Evolutionary conservation across 495 filamentous ascomycete species (phyloP).

Genomic region (Hypoxylon perforatum): DNA sequence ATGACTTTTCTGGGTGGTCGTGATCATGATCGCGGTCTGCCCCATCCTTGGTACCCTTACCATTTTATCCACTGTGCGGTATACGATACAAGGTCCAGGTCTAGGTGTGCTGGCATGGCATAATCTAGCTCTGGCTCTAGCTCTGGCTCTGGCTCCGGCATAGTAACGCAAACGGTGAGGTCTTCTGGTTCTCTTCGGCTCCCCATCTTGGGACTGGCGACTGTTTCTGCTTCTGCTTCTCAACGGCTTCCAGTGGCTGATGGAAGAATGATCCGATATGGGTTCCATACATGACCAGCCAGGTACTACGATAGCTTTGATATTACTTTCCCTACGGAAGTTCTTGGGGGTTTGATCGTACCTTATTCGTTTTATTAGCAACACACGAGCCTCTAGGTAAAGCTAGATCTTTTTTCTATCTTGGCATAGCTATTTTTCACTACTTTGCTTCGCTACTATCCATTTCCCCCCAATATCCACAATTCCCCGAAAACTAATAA

Average conservation of each 20-base stretch:
- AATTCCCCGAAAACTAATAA: slow-evolving; percentile 24
- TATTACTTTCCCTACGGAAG: not conserved
- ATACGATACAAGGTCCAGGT: not conserved
- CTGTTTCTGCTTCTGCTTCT: no score
- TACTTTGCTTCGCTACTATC: slow-evolving; percentile 2
- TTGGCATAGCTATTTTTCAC: slow-evolving; percentile 21
- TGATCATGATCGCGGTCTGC: no score
- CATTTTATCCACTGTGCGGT: no score
- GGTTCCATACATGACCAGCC: slow-evolving; percentile 25
- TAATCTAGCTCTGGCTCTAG: no score
- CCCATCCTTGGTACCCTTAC: no score
- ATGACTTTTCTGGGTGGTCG: no score
- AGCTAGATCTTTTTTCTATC: slow-evolving; percentile 10
- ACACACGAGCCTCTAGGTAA: slow-evolving; percentile 1
- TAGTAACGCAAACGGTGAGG: not conserved
- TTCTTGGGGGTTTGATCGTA: not conserved
- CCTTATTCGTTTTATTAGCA: no score
- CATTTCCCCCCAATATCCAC: slow-evolving; percentile 27
- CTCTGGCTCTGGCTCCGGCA: no score
- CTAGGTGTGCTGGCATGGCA: not conserved
- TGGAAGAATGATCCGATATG: not conserved
- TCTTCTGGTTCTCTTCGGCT: slow-evolving; percentile 14
- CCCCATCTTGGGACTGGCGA: no score
- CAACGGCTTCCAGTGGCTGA: no score
- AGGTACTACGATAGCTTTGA: slow-evolving; percentile 23